Conservation (phyloP, 2,329 filamentous ascomycete species). For the Beauveria australis region DNA sequence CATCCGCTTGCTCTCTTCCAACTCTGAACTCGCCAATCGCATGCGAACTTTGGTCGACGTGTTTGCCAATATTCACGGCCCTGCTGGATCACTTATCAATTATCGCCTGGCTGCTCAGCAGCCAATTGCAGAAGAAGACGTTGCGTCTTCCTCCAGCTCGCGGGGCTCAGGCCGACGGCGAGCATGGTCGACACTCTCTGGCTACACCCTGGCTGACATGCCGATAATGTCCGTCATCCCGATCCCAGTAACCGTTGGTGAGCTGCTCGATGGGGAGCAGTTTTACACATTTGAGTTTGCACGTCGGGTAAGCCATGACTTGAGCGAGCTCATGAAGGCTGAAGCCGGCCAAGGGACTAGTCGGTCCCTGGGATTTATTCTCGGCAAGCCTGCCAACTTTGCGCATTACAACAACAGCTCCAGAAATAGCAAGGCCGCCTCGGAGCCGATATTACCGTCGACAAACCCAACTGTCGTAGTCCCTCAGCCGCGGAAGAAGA, state of each 20-base stretch:
- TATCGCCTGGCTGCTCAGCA: conserved; percentile 13
- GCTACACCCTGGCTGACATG: conserved; percentile 24
- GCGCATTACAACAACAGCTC: conserved; percentile 7
- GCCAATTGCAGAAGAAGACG: neutral
- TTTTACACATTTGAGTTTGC: conserved; percentile 25
- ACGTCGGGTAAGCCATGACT: conserved; percentile 21
- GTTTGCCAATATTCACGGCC: conserved; percentile 15
- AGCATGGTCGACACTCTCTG: conserved; percentile 19
- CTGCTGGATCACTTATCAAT: conserved; percentile 11
- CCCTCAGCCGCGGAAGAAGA: conserved; percentile 10
- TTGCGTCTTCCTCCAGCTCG: conserved; percentile 1
- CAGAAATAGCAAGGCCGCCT: conserved; percentile 9
- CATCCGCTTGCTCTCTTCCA: conserved; percentile 26
- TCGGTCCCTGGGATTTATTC: conserved; percentile 14
- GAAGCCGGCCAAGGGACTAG: conserved; percentile 17
- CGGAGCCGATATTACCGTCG: conserved; percentile 6
- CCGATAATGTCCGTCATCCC: conserved; percentile 24
- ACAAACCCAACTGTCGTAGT: conserved; percentile 8
- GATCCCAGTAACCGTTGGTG: conserved; percentile 22
- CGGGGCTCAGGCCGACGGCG: conserved; percentile 11
- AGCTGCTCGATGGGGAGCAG: conserved; percentile 24
- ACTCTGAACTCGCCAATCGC: conserved; percentile 23
- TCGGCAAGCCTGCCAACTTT: conserved; percentile 12
- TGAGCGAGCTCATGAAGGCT: conserved; percentile 16
- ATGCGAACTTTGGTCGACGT: conserved; percentile 21